These are phyloP conservation scores for Casuarina cunninghamiana DNA, from an alignment of 306 rosid genomes.

Conservation along the genomic window DNA sequence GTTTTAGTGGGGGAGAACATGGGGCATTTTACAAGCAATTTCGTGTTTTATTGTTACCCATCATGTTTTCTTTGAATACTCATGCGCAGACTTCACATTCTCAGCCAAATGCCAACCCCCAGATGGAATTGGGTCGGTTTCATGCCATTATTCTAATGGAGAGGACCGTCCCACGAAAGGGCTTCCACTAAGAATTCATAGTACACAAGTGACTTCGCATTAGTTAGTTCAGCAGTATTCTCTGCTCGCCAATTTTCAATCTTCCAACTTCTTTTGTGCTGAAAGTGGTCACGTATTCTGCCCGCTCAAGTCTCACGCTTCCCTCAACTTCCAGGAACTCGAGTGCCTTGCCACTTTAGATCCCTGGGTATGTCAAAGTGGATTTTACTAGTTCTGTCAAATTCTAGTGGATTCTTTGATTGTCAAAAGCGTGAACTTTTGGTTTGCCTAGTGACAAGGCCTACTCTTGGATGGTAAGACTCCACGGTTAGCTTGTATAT, in stretches of 20 bases:
- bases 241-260: slow-evolving; percentile 16
- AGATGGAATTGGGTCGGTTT: slow-evolving; percentile 40
- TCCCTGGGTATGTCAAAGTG: slow-evolving; percentile 28
- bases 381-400: slow-evolving; percentile 21
- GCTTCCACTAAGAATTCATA: slow-evolving; percentile 41
- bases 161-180: slow-evolving; percentile 39
- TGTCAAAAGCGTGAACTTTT: slow-evolving; percentile 23
- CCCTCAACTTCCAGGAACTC: slow-evolving; percentile 37
- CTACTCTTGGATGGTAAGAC: background rate
- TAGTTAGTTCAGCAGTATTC: slow-evolving; percentile 12
- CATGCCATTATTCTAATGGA: slow-evolving; percentile 38
- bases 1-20: background rate
- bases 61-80: slow-evolving; percentile 1
- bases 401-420: slow-evolving; percentile 26
- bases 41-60: background rate
- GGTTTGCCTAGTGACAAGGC: slow-evolving; percentile 12
- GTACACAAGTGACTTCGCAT: slow-evolving; percentile 13
- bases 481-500: slow-evolving; percentile 5
- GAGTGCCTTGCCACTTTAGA: slow-evolving; percentile 34
- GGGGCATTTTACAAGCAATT: background rate
- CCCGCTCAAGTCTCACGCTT: slow-evolving; percentile 10
- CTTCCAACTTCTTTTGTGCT: slow-evolving; percentile 43
- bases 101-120: slow-evolving; percentile 30
- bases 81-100: slow-evolving; percentile 25
- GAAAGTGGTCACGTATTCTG: slow-evolving; percentile 34